These are phyloP conservation scores for Suhomyces emberorum DNA, from an alignment of 805 yeast genomes.

Conservation along the genomic window DNA sequence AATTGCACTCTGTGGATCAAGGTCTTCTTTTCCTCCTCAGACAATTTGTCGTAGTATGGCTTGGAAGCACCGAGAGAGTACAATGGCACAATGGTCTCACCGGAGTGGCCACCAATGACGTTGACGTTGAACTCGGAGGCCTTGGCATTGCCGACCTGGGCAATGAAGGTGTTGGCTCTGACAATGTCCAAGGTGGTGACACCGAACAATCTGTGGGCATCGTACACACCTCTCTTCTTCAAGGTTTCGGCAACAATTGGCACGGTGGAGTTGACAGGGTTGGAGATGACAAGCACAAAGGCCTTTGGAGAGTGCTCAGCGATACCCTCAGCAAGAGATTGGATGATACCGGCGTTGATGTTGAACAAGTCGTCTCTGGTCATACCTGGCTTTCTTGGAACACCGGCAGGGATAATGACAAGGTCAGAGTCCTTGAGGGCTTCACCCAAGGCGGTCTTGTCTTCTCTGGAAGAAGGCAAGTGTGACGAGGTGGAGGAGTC, in stretches of 20 bases:
- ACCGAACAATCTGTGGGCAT: conserved; percentile 77
- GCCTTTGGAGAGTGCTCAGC: conserved; percentile 73
- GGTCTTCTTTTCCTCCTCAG: conserved; percentile 29
- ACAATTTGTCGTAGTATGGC: conserved; percentile 33
- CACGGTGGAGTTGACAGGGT: conserved; percentile 92
- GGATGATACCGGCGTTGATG: conserved; percentile 79
- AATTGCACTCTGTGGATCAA: conserved; percentile 44
- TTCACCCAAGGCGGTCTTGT: conserved; percentile 42
- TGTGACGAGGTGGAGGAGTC: conserved; percentile 56
- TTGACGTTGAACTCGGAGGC: conserved; percentile 59
- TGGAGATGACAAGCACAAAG: conserved; percentile 77
- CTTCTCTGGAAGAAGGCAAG: conserved; percentile 55
- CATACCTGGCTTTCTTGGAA: conserved; percentile 94
- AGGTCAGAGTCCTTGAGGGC: conserved; percentile 46
- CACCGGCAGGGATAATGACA: conserved; percentile 77
- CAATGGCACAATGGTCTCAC: conserved; percentile 89
- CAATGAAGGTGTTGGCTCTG: conserved; percentile 78
- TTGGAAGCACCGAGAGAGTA: conserved; percentile 47
- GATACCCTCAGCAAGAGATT: conserved; percentile 68
- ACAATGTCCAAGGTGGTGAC: conserved; percentile 87
- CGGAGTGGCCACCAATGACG: conserved; percentile 94
- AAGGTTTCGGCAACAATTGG: conserved; percentile 84
- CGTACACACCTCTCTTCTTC: conserved; percentile 60
- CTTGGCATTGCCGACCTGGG: conserved; percentile 46
- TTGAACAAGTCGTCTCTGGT: conserved; percentile 85